Base-by-base conservation (phyloP, 2,329 filamentous ascomycete species). In the Scedosporium apiospermum region DNA sequence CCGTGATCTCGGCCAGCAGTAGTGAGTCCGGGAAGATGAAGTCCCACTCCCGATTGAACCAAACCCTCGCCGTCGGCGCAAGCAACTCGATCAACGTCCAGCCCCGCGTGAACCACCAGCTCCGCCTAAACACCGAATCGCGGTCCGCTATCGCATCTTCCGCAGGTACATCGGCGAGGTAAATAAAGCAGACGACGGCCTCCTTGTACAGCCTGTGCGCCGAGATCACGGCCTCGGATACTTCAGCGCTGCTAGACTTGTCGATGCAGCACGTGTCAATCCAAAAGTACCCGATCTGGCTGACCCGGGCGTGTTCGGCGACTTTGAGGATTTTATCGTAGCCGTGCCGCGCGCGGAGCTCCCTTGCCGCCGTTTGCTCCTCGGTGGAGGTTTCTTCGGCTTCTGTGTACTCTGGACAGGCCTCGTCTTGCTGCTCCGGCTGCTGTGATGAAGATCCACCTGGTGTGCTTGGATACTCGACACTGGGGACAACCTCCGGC, bases 51-150 rank as follows among this genome's bases (percentile, higher is more conserved):
- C 67, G 65, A 5, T 61, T 58, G 4, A 61, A 63, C 51, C 58
- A 63, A 9, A 60, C 27, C 21, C 58, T 44, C 10, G 58, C 51
- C 38, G 58, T 61, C n/a, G 70, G 70, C 2, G 70, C 70, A 6
- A 72, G 69, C 14, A 72, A 65, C 60, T 72, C 70, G 27, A 72
- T 68, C 10, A 72, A 64, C 5, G 65, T 74, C 71, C 66, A 74
- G 6, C 68, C 71, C 63, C 67, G 67, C 18, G 64, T 66, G 14
- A 69, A 71, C 68, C 70, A 72, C 21, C 68, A 62, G 51, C 60
- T 62, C 21, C 58, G 26, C 18, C 65, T 63, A 18, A 68, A 66
- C 5, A 65, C 62, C 6, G 53, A 57, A 38, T 62, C 61, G 61
- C 41, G 55, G 9, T 53, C 55, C 18, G 58, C 60, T 7, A 58